Conservation (phyloP, 2,329 filamentous ascomycete genomes). For the Cladosporium colombiae region DNA sequence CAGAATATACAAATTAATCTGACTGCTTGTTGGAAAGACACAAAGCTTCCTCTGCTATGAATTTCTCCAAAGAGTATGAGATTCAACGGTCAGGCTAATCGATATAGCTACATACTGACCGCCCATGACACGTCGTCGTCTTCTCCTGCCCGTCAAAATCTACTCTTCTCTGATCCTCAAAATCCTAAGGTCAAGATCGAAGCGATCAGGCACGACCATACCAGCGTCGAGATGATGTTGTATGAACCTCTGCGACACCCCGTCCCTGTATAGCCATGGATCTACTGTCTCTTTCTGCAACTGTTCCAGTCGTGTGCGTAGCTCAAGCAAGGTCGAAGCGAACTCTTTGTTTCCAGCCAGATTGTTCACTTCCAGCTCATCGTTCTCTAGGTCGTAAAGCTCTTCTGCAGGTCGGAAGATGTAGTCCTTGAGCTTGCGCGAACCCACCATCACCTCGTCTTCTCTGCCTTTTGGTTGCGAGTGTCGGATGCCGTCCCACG, state of each 20-base stretch:
- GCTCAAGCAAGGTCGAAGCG: conserved; percentile 34
- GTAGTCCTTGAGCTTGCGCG: conserved; percentile 45
- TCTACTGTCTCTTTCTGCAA: conserved; percentile 41
- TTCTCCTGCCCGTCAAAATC: too few species aligned
- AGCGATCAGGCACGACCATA: conserved; percentile 28
- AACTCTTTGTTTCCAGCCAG: conserved; percentile 42
- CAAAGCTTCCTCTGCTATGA: not conserved
- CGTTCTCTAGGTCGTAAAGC: conserved; percentile 49
- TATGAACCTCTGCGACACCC: conserved; percentile 25
- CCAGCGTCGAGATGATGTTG: conserved; percentile 26
- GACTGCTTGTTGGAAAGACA: not conserved
- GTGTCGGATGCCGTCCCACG: conserved; percentile 47
- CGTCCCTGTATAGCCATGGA: conserved; percentile 38
- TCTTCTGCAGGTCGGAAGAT: conserved; percentile 49
- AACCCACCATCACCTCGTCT: conserved; percentile 41
- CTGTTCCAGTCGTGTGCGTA: conserved; percentile 38
- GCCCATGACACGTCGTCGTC: not conserved
- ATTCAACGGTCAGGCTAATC: not conserved
- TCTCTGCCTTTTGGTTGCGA: conserved; percentile 32
- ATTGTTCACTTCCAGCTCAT: conserved; percentile 51
- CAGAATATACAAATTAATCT: not conserved
- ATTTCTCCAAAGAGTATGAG: not conserved
- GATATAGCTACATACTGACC: not conserved
- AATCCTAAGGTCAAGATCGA: conserved; percentile 30
- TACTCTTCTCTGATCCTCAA: conserved; percentile 19